Base-by-base conservation (phyloP, 441 rosid species). In the Adansonia grandidieri region DNA sequence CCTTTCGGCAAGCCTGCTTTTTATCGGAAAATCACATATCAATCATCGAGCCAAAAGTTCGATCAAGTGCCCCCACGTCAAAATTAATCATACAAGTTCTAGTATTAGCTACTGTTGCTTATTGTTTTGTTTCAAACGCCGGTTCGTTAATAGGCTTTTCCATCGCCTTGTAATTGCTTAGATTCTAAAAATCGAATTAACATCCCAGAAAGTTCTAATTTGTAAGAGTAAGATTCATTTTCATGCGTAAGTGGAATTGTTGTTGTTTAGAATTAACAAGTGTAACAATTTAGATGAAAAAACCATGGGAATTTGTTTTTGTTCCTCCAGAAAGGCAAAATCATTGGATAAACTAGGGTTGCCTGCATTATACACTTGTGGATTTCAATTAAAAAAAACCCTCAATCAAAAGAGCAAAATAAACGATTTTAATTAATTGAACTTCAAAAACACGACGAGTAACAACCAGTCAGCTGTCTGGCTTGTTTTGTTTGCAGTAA, bases 401-500 rank as follows among this genome's bases (percentile, higher is more conserved):
- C 11, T 22, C 50, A 48, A 48, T 44, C 24, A 48, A 68, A 68
- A 22, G 19, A 22, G n/a, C 58, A 51, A 53, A 8, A 53, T 71
- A 53, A 28, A 71, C 62, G 37, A 19, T 40, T 40, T 40, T 57
- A 42, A 42, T 6, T 3, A 10, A 19, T 17, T 56, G 66, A 73
- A 42, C 54, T 44, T 44, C 54, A 45, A 57, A 74, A 40, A 8
- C 42, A 37, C 42, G 6, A 37, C 42, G 0, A 37, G 0, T 37
- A 37, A 37, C 5, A 37, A 0, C 82, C 79, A 5, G 83, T 81
- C 74, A 83, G 78, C 70, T 79, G 78, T 28, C 57, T 61, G 14
- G 88, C 86, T 60, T 71, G 78, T 1, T 56, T n/a, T 19, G 80
- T 80, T 80, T 83, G 80, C 14, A 10, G 17, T 0, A 28, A 17